Conservation (phyloP, 306 rosid genomes). For the Lathyrus oleraceus region DNA sequence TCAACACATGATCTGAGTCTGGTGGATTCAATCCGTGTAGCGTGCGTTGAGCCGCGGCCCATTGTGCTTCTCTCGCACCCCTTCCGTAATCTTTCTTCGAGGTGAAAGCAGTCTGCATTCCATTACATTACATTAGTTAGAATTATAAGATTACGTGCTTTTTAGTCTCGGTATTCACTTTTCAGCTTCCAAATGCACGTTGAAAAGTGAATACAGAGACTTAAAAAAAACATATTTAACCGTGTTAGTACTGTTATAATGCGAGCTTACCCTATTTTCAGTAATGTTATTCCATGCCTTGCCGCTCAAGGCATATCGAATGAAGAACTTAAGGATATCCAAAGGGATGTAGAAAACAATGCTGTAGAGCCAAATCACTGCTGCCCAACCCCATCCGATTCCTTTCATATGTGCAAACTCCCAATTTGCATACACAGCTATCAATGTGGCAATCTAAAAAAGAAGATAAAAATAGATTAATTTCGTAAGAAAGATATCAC, state of each 20-base stretch:
- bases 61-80: conserved; percentile 88
- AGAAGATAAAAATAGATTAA: neutral
- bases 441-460: conserved; percentile 62
- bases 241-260: too few relatives aligned
- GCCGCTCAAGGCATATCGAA: conserved; percentile 73
- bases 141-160: too few relatives aligned
- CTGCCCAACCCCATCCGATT: conserved; percentile 97
- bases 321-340: conserved; percentile 66
- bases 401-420: conserved; percentile 66
- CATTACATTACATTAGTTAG: neutral
- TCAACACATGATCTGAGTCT: conserved; percentile 42
- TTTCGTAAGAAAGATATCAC: neutral
- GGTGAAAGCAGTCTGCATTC: conserved; percentile 73
- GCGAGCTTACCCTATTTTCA: conserved; percentile 52
- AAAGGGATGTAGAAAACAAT: conserved; percentile 67
- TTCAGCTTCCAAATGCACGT: too few relatives aligned
- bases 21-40: conserved; percentile 83
- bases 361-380: conserved; percentile 81
- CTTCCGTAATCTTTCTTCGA: conserved; percentile 79
- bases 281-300: conserved; percentile 80
- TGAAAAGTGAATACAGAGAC: too few relatives aligned
- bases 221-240: too few relatives aligned
- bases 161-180: too few relatives aligned
- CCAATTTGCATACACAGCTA: conserved; percentile 88
- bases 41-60: conserved; percentile 90